Evolutionary conservation across 108 stramenopile genomes (phyloP).

Genomic region (Ochromonas danica): DNA sequence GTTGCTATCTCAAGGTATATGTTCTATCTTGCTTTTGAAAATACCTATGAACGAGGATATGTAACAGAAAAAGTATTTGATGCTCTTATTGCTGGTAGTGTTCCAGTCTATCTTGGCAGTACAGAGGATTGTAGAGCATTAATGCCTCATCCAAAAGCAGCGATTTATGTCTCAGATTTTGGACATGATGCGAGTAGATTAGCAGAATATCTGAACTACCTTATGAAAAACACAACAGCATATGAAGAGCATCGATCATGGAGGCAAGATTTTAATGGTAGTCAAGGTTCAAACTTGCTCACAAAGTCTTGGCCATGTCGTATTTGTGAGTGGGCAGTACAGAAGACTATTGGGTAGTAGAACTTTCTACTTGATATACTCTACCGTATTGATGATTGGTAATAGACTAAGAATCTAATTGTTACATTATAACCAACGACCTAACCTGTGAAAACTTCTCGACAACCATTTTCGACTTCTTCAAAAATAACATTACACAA

Average conservation of each 20-base stretch:
- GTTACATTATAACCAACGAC: no score
- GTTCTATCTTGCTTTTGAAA: constrained; percentile 25
- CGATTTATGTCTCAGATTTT: neutral
- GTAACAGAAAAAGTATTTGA: constrained; percentile 24
- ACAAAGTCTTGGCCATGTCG: constrained; percentile 3
- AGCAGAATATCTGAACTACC: neutral
- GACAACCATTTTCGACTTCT: no score
- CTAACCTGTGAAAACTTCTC: no score
- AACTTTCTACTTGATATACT: no score
- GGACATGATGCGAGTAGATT: neutral
- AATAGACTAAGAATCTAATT: no score
- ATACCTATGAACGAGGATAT: constrained; percentile 8
- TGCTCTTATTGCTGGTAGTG: neutral
- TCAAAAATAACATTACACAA: no score
- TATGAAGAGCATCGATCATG: constrained; percentile 20
- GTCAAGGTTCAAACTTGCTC: neutral
- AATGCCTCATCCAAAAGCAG: constrained; percentile 30
- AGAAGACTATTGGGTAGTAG: no score
- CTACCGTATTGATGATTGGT: no score
- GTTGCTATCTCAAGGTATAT: neutral
- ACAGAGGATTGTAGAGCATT: neutral
- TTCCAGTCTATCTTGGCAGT: constrained; percentile 20
- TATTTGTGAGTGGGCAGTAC: constrained; percentile 19
- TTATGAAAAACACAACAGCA: neutral
- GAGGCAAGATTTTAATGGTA: neutral